Evolutionary conservation across 2,329 filamentous ascomycete genomes (phyloP).

Genomic region (Aureobasidium sp.): DNA sequence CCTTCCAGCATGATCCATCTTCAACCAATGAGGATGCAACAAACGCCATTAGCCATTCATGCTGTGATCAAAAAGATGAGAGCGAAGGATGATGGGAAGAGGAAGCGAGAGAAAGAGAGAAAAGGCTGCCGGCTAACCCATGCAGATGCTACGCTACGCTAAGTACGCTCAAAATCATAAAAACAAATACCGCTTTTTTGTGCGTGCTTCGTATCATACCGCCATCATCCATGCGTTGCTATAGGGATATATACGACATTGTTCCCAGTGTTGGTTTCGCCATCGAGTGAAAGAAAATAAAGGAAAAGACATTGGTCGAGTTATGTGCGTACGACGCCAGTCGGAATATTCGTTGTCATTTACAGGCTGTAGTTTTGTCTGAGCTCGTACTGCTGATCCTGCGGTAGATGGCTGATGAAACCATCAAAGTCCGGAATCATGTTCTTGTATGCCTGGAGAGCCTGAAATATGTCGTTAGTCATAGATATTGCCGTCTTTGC

Average conservation of each 20-base stretch:
- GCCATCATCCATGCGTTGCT: constrained; percentile 5
- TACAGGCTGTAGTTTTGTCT: constrained; percentile 37
- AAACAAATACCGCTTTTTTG: constrained; percentile 16
- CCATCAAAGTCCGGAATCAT: constrained; percentile 49
- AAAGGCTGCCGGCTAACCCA: constrained; percentile 30
- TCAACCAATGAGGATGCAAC: neutral
- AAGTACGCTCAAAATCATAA: constrained; percentile 23
- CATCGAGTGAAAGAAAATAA: constrained; percentile 6
- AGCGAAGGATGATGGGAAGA: neutral
- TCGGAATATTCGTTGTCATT: constrained; percentile 19
- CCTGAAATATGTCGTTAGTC: constrained; percentile 19
- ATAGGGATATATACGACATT: constrained; percentile 1
- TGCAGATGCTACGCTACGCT: constrained; percentile 32
- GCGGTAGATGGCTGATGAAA: constrained; percentile 43
- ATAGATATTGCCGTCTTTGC: neutral
- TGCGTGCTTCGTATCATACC: constrained; percentile 3
- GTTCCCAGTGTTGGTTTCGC: neutral
- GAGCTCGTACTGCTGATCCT: constrained; percentile 37
- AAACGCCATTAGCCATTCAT: neutral
- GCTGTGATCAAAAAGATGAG: neutral
- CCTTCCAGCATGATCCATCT: neutral
- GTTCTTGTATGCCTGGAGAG: constrained; percentile 47
- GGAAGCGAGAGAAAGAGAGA: constrained; percentile 1
- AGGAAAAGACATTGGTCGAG: neutral
- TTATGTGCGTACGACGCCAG: neutral